phyloP scores from a whole-genome alignment of 371 early-diverging fungal genomes.

The Zopfochytrium polystomum region DNA sequence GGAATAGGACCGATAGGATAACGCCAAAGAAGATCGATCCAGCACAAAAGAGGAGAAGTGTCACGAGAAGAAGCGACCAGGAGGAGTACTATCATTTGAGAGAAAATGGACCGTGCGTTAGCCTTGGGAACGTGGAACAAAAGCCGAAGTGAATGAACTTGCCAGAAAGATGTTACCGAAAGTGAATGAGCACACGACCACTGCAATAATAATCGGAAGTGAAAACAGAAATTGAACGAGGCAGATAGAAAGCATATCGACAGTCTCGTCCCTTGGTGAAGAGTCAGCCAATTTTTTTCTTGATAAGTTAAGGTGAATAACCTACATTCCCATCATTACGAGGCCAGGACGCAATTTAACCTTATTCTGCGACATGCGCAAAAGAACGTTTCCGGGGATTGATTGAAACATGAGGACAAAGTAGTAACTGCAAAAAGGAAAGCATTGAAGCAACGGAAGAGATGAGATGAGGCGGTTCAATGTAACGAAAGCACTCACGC shows the following conservation, averaged over 20 bases:
- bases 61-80: neutral
- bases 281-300: neutral
- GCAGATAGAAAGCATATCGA: neutral
- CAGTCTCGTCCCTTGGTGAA: conserved; percentile 8
- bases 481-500: too few relatives aligned
- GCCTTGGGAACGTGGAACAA: too few relatives aligned
- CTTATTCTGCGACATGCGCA: neutral
- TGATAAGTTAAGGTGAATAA: neutral
- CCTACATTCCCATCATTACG: conserved; percentile 14
- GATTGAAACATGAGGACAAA: conserved; percentile 13
- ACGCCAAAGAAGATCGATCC: neutral
- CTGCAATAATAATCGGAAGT: neutral
- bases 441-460: too few relatives aligned
- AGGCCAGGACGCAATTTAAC: conserved; percentile 1
- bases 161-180: conserved; percentile 7
- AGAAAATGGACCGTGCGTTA: neutral
- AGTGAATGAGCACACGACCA: neutral
- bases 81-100: conserved; percentile 3
- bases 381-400: neutral
- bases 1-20: neutral
- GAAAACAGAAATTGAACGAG: conserved; percentile 4
- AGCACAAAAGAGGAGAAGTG: neutral
- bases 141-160: too few relatives aligned
- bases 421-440: too few relatives aligned
- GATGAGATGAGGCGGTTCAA: too few relatives aligned